These are phyloP conservation scores for Ophiostoma sp. DNA, from an alignment of 2,329 filamentous ascomycete species.

Conservation along the genomic window DNA sequence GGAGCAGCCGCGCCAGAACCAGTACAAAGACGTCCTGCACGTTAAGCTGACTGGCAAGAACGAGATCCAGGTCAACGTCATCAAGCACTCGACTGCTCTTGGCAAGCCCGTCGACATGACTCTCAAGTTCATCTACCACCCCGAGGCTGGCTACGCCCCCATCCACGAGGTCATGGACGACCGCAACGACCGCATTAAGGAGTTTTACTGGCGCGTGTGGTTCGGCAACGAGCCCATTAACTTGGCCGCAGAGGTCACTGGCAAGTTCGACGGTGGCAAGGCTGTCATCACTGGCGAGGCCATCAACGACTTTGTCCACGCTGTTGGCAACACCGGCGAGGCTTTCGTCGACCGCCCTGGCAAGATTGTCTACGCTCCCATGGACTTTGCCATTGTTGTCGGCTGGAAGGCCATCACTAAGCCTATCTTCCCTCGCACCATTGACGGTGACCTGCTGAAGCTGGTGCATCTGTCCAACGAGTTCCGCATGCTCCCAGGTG, in stretches of 20 bases:
- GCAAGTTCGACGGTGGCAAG: slow-evolving; percentile 85
- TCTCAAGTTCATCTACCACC: slow-evolving; percentile 88
- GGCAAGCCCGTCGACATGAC: slow-evolving; percentile 79
- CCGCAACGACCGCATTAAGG: slow-evolving; percentile 97
- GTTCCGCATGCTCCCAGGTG: slow-evolving; percentile 97
- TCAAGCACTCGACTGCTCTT: slow-evolving; percentile 87
- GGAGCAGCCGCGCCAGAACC: slow-evolving; percentile 82
- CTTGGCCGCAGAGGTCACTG: slow-evolving; percentile 80
- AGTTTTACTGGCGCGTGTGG: slow-evolving; percentile 98
- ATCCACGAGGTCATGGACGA: slow-evolving; percentile 95
- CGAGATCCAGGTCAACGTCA: slow-evolving; percentile 84
- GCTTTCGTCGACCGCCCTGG: slow-evolving; percentile 95
- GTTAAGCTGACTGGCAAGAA: slow-evolving; percentile 73
- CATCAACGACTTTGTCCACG: slow-evolving; percentile 98
- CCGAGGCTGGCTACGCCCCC: slow-evolving; percentile 94
- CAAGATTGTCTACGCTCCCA: slow-evolving; percentile 91
- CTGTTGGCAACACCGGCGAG: slow-evolving; percentile 95
- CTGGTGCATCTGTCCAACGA: slow-evolving; percentile 95
- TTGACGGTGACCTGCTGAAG: slow-evolving; percentile 94
- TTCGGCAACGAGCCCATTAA: slow-evolving; percentile 84
- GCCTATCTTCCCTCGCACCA: slow-evolving; percentile 95
- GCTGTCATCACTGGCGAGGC: slow-evolving; percentile 85
- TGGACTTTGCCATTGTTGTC: slow-evolving; percentile 98
- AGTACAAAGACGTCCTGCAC: slow-evolving; percentile 85
- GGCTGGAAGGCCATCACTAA: slow-evolving; percentile 99